Evolutionary conservation across 345 rosid genomes (phyloP), one percentile per base, ranked within the genome.

Genomic region (Lumnitzera racemosa): DNA sequence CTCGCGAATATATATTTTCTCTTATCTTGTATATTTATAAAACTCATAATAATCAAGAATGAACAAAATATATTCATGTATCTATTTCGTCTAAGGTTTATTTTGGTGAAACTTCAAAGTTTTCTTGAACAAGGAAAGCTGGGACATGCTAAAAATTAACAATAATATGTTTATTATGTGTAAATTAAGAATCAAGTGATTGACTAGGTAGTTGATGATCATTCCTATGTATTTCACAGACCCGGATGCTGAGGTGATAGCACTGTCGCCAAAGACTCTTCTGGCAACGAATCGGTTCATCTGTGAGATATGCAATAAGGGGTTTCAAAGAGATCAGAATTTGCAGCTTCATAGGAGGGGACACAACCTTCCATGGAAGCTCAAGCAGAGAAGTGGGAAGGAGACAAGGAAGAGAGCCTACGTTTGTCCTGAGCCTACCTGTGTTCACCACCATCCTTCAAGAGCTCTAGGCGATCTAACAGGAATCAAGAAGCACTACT

Each of bases 311-410:
- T 91, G 98, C 65, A 91, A 82, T 78, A 91, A 88, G 72, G 91
- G 98, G 63, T 91, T 91, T 68, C 98, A 86, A 58, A 82, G 98
- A 71, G 98, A 91, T 73, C 98, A 91, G 78, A 91, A 91, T 63
- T 84, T 91, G 61, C 96, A 91, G 64, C 98, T 91, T 66, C 96
- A 91, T 65, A 81, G 91, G 73, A 84, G 98, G 79, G 96, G 98
- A 4, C 98, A 91, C 61, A 91, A 91, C 67, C 90, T 91, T 51
- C 98, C 98, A 54, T 91, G 98, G 98, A 91, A 91, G 67, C 79
- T 91, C 63, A 91, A 91, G 67, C 96, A 84, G 70, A 86, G 85
- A 61, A 81, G 62, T 76, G 71, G 29, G 69, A 72, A 80, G 62
- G 91, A 81, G 47, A 70, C 70, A 2, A 86, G 65, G 61, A 84